Evolutionary conservation across 2,329 filamentous ascomycete species (phyloP), one percentile per base, ranked within the genome.

Genomic region (Pseudodiploospora longispora): DNA sequence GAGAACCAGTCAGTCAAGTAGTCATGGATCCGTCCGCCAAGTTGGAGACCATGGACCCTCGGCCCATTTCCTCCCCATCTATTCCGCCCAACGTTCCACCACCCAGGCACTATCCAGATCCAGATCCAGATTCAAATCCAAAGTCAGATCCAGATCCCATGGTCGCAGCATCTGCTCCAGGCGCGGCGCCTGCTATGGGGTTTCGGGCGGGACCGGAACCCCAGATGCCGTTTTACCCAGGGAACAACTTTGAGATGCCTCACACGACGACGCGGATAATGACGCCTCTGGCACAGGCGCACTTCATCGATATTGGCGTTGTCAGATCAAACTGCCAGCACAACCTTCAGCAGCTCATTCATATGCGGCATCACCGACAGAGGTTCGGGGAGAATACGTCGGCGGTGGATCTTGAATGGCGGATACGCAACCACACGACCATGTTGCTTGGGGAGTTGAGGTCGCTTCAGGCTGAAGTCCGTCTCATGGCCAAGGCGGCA

Each of bases 391-490:
- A 52, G 31, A 54, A 48, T 54, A 57, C 56, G 44, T 60, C 53
- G 50, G 59, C 51, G 32, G 49, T 63, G 12, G 62, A 64, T n/a
- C 56, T 71, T 31, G 68, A 74, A 38, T 59, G 64, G 3, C 68
- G 67, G 29, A 56, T 76, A 38, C 61, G 67, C 6, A 50, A 53
- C 5, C 71, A 75, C 54, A 64, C 65, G 5, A 63, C 56, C 29
- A 49, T 68, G 6, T 63, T 70, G n/a, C 49, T 74, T 7, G 59
- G 58, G 12, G 71, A 76, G 41, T 52, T 80, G 48, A 64, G 61
- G 35, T 57, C 53, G 1, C 54, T 79, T 50, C 62, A 72, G 19
- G 59, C 61, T 27, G 65, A 72, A 48, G 65, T 78, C 3, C 59
- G 65, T 4, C 59, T 59, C 3, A 52, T 76, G 36, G 63, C 65